A percentile compares a stretch with the other conserved stretches of the same genome.
Conservation (phyloP, 2,329 filamentous ascomycete species). For the Malbranchea cinnamomea region DNA sequence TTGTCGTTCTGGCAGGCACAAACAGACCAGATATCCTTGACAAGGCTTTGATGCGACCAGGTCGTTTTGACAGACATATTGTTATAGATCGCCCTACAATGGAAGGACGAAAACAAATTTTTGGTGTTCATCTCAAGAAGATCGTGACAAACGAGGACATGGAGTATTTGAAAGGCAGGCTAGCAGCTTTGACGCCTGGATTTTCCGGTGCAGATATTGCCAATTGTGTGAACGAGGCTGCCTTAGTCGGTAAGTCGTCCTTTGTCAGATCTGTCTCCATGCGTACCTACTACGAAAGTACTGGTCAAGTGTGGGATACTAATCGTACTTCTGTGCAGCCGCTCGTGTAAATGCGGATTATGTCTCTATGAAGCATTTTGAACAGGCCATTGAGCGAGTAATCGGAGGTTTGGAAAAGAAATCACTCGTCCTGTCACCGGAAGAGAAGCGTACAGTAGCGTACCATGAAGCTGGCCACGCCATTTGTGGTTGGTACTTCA, state of each 20-base stretch:
- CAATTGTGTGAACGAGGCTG: constrained; percentile 96
- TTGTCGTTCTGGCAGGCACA: constrained; percentile 91
- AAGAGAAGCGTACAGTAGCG: constrained; percentile 90
- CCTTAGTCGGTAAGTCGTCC: constrained; percentile 63
- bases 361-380: constrained; percentile 82
- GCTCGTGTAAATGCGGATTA: constrained; percentile 66
- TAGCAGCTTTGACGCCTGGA: constrained; percentile 84
- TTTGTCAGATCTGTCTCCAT: neutral
- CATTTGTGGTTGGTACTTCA: constrained; percentile 96
- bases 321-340: constrained; percentile 45
- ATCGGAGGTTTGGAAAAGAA: constrained; percentile 96
- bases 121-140: constrained; percentile 84
- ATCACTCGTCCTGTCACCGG: constrained; percentile 78
- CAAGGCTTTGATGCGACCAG: constrained; percentile 88
- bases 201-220: constrained; percentile 97
- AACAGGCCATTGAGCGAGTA: constrained; percentile 93
- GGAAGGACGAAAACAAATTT: constrained; percentile 92
- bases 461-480: constrained; percentile 98
- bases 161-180: constrained; percentile 71
- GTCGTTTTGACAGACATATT: constrained; percentile 94
- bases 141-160: constrained; percentile 86
- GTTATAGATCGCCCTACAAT: constrained; percentile 89
- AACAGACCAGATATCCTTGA: constrained; percentile 92
- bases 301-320: too few relatives aligned
- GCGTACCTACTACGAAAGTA: constrained; percentile 4